These are phyloP conservation scores for Syzygium malaccense DNA, from an alignment of 441 rosid species.

Conservation along the genomic window DNA sequence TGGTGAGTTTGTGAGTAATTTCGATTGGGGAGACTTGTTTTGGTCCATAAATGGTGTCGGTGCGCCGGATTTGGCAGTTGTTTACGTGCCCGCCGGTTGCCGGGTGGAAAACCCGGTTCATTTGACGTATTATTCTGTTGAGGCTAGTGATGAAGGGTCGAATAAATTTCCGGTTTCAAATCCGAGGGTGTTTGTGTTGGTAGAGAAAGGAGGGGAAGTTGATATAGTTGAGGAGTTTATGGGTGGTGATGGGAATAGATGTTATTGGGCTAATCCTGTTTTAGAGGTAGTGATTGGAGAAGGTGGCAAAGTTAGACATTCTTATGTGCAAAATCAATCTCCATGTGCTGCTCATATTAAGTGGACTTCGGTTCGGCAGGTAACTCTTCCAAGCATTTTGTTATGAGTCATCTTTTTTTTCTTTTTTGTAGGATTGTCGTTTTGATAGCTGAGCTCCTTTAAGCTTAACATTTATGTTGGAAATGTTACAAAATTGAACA, in stretches of 20 bases:
- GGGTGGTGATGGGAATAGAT: conserved; percentile 34
- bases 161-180: conserved; percentile 70
- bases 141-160: conserved; percentile 45
- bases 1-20: conserved; percentile 36
- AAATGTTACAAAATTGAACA: neutral
- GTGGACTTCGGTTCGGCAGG: conserved; percentile 89
- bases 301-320: conserved; percentile 66
- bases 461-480: neutral
- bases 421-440: neutral
- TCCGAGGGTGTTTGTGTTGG: conserved; percentile 79
- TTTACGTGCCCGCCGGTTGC: conserved; percentile 79
- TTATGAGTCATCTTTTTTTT: neutral
- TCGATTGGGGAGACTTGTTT: conserved; percentile 68
- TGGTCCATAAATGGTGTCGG: conserved; percentile 89
- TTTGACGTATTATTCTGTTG: conserved; percentile 60
- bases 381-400: conserved; percentile 3
- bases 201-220: conserved; percentile 82
- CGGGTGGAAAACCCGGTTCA: conserved; percentile 53
- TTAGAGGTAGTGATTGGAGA: conserved; percentile 58
- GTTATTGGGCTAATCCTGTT: conserved; percentile 82
- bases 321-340: conserved; percentile 81
- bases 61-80: conserved; percentile 74
- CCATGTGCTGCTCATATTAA: conserved; percentile 70
- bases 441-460: neutral
- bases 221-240: conserved; percentile 74